Evolutionary conservation across 2,329 filamentous ascomycete genomes (phyloP).

Genomic region (Aurifilum marmelostoma): DNA sequence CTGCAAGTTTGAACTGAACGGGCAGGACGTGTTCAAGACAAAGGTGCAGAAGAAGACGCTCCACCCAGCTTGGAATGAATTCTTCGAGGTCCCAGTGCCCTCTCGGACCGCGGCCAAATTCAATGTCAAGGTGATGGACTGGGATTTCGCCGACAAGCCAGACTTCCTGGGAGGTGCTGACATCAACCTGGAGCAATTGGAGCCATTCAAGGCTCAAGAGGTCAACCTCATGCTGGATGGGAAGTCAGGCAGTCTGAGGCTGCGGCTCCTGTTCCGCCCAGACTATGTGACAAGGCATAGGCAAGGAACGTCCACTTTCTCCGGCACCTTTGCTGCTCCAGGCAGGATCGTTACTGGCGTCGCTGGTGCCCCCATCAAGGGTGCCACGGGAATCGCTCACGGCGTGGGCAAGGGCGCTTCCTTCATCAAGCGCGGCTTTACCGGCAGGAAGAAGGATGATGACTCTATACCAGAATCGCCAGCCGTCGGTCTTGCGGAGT

Average conservation of each 20-base stretch:
- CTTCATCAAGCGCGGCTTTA: slow-evolving; percentile 85
- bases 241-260: slow-evolving; percentile 80
- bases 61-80: slow-evolving; percentile 93
- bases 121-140: slow-evolving; percentile 83
- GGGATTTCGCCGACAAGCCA: slow-evolving; percentile 94
- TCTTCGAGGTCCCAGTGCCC: slow-evolving; percentile 81
- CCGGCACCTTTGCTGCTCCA: slow-evolving; percentile 83
- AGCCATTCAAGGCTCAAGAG: slow-evolving; percentile 83
- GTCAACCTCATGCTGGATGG: slow-evolving; percentile 78
- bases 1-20: slow-evolving; percentile 91
- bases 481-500: slow-evolving; percentile 21
- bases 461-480: slow-evolving; percentile 40
- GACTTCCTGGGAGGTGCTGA: slow-evolving; percentile 80
- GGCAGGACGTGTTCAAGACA: slow-evolving; percentile 89
- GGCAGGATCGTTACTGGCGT: slow-evolving; percentile 84
- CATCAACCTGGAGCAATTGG: slow-evolving; percentile 78
- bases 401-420: slow-evolving; percentile 87
- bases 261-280: slow-evolving; percentile 90
- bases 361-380: slow-evolving; percentile 91
- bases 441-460: slow-evolving; percentile 68
- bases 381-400: slow-evolving; percentile 72
- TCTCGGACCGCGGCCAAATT: slow-evolving; percentile 87
- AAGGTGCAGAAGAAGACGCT: slow-evolving; percentile 97
- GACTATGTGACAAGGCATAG: slow-evolving; percentile 85
- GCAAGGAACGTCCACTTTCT: slow-evolving; percentile 91